Base-by-base conservation (phyloP, 768 basidiomycete genomes). In the Ramaria sp. region DNA sequence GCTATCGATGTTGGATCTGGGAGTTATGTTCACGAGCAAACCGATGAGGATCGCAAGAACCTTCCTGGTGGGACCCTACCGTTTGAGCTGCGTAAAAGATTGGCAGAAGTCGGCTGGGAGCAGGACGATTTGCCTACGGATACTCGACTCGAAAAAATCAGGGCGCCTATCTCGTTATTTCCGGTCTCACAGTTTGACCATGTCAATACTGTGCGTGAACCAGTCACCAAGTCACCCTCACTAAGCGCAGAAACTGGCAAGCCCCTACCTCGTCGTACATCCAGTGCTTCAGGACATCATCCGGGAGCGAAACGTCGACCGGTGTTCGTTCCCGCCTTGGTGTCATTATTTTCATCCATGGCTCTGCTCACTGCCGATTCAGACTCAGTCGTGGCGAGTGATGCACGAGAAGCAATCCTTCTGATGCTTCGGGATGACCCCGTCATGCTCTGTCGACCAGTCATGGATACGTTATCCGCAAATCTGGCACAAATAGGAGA, bases 351-450 rank as follows among this genome's bases (percentile, higher is more conserved):
- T 60, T 78, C 77, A 4, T 71, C 72, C 4, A 69, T 91, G 27
- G 75, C 79, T 3, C 64, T 69, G 0, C 67, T 87, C 59, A 73
- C 78, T 4, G 75, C 72, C 43, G 83, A 87, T 62, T 53, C 69
- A 31, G 76, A 82, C 64, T 71, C 80, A 59, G 63, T 67, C 4
- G 74, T 88, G 27, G 77, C 84, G 11, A 75, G 72, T 30, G 72
- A 78, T 3, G 81, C 87, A 20, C 77, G 81, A 43, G 73, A 73
- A 27, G 71, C 78, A 4, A 63, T 88, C 42, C 61, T 85, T 15
- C 82, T 86, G 58, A 67, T 84, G 48, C 83, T 89, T 80, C 77
- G 86, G 20, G 84, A 88, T 63, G 88, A 91, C 62, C 83, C 87
- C 4, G 73, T 74, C 15, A 71, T 88, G n/a, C 69, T 89, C 30